Percentiles rank a stretch among this genome's conserved stretches.
These are phyloP conservation scores for Chalara sp. DNA, from an alignment of 2,329 filamentous ascomycete genomes.

Conservation along the genomic window DNA sequence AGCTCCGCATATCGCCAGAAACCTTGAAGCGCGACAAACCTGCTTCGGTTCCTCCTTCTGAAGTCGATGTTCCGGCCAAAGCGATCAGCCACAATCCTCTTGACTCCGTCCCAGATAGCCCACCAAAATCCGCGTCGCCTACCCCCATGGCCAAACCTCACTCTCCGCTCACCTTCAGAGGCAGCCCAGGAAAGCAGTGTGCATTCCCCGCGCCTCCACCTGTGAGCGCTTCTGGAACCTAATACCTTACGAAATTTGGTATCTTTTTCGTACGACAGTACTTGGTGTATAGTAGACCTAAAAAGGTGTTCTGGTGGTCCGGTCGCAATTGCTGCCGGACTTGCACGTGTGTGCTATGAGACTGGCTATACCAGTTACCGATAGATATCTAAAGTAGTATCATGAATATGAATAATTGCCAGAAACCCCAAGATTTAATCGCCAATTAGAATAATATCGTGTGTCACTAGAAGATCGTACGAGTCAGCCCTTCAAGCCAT, in stretches of 20 bases:
- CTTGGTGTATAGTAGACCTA: too few relatives aligned
- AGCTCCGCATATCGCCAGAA: conserved; percentile 13
- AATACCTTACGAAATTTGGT: background rate
- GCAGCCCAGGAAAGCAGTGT: conserved; percentile 52
- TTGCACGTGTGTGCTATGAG: too few relatives aligned
- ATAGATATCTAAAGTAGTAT: too few relatives aligned
- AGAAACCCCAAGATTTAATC: too few relatives aligned
- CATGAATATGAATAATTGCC: too few relatives aligned
- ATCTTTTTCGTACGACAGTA: too few relatives aligned
- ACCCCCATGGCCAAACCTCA: conserved; percentile 6
- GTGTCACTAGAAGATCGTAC: too few relatives aligned
- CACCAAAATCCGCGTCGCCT: conserved; percentile 10
- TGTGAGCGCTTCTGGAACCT: conserved; percentile 2
- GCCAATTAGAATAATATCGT: too few relatives aligned
- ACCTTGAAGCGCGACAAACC: background rate
- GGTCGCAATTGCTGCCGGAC: too few relatives aligned
- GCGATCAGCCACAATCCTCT: conserved; percentile 1
- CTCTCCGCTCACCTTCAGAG: conserved; percentile 46
- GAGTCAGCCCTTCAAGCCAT: too few relatives aligned
- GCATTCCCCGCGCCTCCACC: conserved; percentile 12
- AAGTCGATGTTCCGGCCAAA: background rate
- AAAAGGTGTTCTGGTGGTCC: too few relatives aligned
- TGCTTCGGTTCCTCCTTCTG: conserved; percentile 1
- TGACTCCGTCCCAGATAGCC: conserved; percentile 4
- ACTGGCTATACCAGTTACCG: too few relatives aligned